A percentile compares a stretch with the other conserved stretches of the same genome.
Evolutionary conservation across 2,329 filamentous ascomycete genomes (phyloP).

Genomic region (Botrytis hyacinthi): DNA sequence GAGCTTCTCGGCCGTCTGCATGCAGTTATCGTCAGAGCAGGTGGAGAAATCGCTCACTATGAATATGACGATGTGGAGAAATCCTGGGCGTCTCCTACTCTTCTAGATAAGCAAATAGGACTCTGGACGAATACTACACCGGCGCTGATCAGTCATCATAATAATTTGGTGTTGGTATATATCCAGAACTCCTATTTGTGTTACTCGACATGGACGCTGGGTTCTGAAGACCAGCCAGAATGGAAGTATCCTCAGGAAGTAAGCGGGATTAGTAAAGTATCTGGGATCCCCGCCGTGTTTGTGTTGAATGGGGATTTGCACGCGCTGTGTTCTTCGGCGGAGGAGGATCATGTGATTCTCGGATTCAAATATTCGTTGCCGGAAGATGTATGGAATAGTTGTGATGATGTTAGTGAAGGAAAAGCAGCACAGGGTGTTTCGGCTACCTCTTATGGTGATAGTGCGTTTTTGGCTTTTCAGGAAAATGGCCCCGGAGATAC

Average conservation of each 20-base stretch:
- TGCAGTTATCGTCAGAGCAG: slow-evolving; percentile 36
- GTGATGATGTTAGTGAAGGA: slow-evolving; percentile 40
- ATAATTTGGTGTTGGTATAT: slow-evolving; percentile 40
- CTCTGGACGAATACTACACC: slow-evolving; percentile 35
- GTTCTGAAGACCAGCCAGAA: slow-evolving; percentile 26
- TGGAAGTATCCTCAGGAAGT: slow-evolving; percentile 32
- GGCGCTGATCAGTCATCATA: slow-evolving; percentile 40
- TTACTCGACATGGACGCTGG: slow-evolving; percentile 34
- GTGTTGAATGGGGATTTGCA: slow-evolving; percentile 39
- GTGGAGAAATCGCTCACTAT: slow-evolving; percentile 38
- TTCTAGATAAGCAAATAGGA: slow-evolving; percentile 31
- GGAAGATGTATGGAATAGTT: slow-evolving; percentile 36
- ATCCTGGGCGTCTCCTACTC: slow-evolving; percentile 33
- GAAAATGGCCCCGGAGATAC: slow-evolving; percentile 30
- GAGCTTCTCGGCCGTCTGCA: slow-evolving; percentile 41
- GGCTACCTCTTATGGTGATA: slow-evolving; percentile 39
- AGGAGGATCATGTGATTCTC: slow-evolving; percentile 35
- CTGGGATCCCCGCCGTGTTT: slow-evolving; percentile 39
- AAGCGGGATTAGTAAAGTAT: slow-evolving; percentile 32
- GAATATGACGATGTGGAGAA: slow-evolving; percentile 38
- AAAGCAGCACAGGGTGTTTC: slow-evolving; percentile 39
- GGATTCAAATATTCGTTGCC: slow-evolving; percentile 38
- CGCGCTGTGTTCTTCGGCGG: slow-evolving; percentile 36
- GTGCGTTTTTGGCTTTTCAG: slow-evolving; percentile 37
- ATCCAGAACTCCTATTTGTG: slow-evolving; percentile 35